Evolutionary conservation across 2,329 filamentous ascomycete species (phyloP).

Genomic region (Fusarium begoniae): DNA sequence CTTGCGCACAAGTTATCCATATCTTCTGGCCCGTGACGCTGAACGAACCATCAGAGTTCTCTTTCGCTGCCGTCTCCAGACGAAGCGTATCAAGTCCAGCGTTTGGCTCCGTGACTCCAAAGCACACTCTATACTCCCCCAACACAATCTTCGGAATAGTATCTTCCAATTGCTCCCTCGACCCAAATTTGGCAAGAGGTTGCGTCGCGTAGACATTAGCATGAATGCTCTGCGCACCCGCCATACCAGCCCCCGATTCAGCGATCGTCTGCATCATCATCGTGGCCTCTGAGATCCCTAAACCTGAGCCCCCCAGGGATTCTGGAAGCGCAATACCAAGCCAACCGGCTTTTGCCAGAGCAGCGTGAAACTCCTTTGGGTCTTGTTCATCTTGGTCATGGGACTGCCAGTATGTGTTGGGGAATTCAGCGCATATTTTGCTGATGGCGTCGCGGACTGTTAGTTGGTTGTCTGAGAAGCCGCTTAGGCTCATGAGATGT

Average conservation of each 20-base stretch:
- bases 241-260: conserved; percentile 83
- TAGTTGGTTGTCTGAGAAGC: conserved; percentile 78
- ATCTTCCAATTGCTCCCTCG: conserved; percentile 66
- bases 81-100: conserved; percentile 81
- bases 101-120: conserved; percentile 86
- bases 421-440: conserved; percentile 75
- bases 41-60: conserved; percentile 66
- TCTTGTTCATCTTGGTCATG: conserved; percentile 76
- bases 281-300: conserved; percentile 83
- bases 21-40: conserved; percentile 82
- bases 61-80: conserved; percentile 71
- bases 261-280: conserved; percentile 89
- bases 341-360: conserved; percentile 79
- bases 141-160: conserved; percentile 77
- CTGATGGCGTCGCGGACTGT: conserved; percentile 75
- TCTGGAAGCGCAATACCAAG: conserved; percentile 83
- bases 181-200: conserved; percentile 77
- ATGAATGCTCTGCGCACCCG: conserved; percentile 70
- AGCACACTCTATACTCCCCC: conserved; percentile 77
- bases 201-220: conserved; percentile 81
- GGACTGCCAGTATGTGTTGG: conserved; percentile 80
- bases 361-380: conserved; percentile 79
- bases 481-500: conserved; percentile 73
- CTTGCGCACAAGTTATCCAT: conserved; percentile 88
- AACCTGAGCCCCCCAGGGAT: conserved; percentile 74